Evolutionary conservation across 495 filamentous ascomycete species (phyloP), one percentile per base, ranked within the genome.

Genomic region (Delitschia confertaspora): DNA sequence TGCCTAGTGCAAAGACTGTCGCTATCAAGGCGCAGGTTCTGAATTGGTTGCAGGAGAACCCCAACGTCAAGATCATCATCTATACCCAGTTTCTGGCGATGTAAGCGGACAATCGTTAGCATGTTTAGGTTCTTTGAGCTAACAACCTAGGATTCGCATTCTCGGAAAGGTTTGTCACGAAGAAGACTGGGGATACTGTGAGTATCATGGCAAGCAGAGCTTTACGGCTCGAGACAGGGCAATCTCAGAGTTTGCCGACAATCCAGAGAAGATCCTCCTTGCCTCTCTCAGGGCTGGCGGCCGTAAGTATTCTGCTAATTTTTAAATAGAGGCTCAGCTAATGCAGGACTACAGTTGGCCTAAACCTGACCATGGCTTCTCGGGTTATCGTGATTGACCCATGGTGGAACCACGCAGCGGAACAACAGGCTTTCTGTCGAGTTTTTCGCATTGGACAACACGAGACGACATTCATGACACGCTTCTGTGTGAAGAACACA

Each of bases 401-500:
- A 4, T 70, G 64, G 68, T 70, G 65, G 68, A 63, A 70, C 35
- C 24, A 10, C 8, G 43, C 48, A 6, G 26, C 56, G 4, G 58
- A 60, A 27, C 53, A 63, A 31, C 67, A 78, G 61, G 80, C 80
- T 0, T 80, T 80, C 50, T 75, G 70, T 22, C 72, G 80, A 0
- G 64, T 83, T 5, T 73, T 70, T 40, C 69, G 80, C 3, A 79
- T 80, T 14, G 80, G 80, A 0, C 80, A 86, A 38, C 38, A 45
- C 1, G 65, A 71, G 2, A 55, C 70, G 11, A 76, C 80, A 0
- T 64, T 69, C 24, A 69, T 76, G 41, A 68, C 69, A 2, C 69
- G 73, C 2, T 58, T 82, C 13, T 58, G 75, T 0, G 67, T 72
- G 0, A 38, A 62, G 1, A 60, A 69, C 5, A 66, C 72, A 0